Evolutionary conservation across 257 asterid species (phyloP).

Genomic region (Eucommia ulmoides): DNA sequence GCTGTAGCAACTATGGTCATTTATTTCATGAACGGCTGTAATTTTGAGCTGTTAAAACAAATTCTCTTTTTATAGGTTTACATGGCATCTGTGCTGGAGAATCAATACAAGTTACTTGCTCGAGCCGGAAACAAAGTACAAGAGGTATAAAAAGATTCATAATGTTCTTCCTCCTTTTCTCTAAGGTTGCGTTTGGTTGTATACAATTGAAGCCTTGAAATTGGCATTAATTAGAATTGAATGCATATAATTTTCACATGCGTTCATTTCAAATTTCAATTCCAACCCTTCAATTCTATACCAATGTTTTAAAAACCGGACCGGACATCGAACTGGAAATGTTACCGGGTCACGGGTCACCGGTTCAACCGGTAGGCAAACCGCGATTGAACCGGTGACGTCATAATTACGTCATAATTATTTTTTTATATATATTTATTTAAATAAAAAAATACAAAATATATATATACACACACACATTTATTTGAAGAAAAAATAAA

Average conservation of each 20-base stretch:
- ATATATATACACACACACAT: too few relatives aligned
- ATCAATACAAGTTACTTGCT: slow-evolving; percentile 90
- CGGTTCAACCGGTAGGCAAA: too few relatives aligned
- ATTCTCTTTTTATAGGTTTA: slow-evolving; percentile 44
- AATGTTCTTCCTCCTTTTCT: slow-evolving; percentile 4
- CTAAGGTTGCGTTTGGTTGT: background rate
- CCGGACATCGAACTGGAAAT: background rate
- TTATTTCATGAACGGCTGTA: background rate
- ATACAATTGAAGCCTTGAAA: background rate
- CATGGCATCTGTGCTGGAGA: slow-evolving; percentile 73
- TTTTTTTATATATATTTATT: too few relatives aligned
- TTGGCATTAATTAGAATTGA: background rate
- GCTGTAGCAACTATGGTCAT: background rate
- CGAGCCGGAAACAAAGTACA: slow-evolving; percentile 87
- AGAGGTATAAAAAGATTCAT: slow-evolving; percentile 35
- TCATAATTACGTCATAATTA: too few relatives aligned
- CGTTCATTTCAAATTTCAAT: background rate
- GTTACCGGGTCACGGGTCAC: too few relatives aligned
- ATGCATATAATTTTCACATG: background rate
- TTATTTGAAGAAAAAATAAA: too few relatives aligned
- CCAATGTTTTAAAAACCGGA: background rate
- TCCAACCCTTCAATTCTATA: background rate
- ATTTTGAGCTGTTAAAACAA: background rate
- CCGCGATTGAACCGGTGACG: too few relatives aligned
- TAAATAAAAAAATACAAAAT: too few relatives aligned